phyloP scores from a whole-genome alignment of 1,284 basidiomycete species.

The Psilocybe mexicana region DNA sequence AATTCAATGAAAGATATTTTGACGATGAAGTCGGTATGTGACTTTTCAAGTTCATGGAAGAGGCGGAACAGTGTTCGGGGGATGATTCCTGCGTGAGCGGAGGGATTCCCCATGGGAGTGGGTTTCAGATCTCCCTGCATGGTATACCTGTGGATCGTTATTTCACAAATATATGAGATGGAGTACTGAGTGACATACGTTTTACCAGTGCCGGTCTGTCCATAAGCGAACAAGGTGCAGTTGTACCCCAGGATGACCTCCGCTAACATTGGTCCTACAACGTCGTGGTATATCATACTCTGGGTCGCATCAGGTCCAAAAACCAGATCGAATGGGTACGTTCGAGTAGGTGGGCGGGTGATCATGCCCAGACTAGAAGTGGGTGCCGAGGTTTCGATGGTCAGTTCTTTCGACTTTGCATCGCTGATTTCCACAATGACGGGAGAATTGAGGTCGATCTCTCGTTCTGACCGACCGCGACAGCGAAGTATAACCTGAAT shows the following conservation, averaged over 20 bases:
- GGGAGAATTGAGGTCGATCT: slow-evolving; percentile 79
- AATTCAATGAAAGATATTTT: slow-evolving; percentile 95
- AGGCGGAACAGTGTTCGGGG: slow-evolving; percentile 94
- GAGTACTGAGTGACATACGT: slow-evolving; percentile 65
- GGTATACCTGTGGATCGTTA: slow-evolving; percentile 64
- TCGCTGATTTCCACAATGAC: slow-evolving; percentile 79
- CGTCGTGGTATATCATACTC: slow-evolving; percentile 90
- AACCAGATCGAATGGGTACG: slow-evolving; percentile 90
- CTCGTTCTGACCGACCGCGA: slow-evolving; percentile 78
- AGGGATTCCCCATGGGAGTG: slow-evolving; percentile 86
- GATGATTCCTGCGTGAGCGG: slow-evolving; percentile 92
- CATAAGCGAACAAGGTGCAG: slow-evolving; percentile 98
- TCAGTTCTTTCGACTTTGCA: slow-evolving; percentile 72
- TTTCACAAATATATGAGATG: slow-evolving; percentile 3
- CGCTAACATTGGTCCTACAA: slow-evolving; percentile 90
- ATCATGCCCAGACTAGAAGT: slow-evolving; percentile 66
- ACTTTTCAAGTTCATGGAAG: slow-evolving; percentile 85
- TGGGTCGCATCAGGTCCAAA: slow-evolving; percentile 99
- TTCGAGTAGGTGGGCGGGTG: slow-evolving; percentile 70
- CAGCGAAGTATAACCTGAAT: slow-evolving; percentile 94
- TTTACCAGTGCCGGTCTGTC: slow-evolving; percentile 98
- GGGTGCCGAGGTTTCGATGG: slow-evolving; percentile 74
- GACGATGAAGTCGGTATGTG: slow-evolving; percentile 85
- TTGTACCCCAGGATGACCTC: slow-evolving; percentile 97
- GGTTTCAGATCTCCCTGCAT: slow-evolving; percentile 92